These are phyloP conservation scores for Ceratobasidium sp. DNA, from an alignment of 1,284 basidiomycete species.

Conservation along the genomic window DNA sequence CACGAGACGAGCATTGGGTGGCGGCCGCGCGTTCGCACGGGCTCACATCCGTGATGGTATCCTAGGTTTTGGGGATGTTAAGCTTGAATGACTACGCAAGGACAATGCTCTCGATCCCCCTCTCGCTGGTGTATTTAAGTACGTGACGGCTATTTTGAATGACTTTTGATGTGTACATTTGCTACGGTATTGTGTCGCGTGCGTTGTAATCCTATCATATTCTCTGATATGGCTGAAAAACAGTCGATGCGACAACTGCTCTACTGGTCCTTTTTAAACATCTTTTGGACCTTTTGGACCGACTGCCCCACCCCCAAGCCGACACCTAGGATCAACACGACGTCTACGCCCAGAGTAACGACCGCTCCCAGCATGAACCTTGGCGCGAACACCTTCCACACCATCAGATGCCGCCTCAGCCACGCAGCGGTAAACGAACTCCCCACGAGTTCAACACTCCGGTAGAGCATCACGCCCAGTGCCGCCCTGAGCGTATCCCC, in stretches of 20 bases:
- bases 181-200: background rate
- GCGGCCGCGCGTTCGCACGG: slow-evolving; percentile 26
- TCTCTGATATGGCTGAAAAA: background rate
- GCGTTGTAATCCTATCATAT: slow-evolving; percentile 37
- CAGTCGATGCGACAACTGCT: background rate
- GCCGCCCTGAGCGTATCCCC: slow-evolving; percentile 55
- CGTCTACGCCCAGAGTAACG: slow-evolving; percentile 55
- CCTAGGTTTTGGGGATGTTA: background rate
- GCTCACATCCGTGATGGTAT: slow-evolving; percentile 1
- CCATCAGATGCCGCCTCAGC: slow-evolving; percentile 92
- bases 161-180: slow-evolving; percentile 32
- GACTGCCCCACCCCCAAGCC: slow-evolving; percentile 48
- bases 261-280: slow-evolving; percentile 42
- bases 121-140: slow-evolving; percentile 17
- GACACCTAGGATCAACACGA: slow-evolving; percentile 54
- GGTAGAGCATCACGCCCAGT: slow-evolving; percentile 74
- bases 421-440: slow-evolving; percentile 76
- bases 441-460: slow-evolving; percentile 69
- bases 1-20: slow-evolving; percentile 23
- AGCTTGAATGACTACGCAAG: background rate
- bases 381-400: slow-evolving; percentile 98
- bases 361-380: slow-evolving; percentile 82
- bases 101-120: slow-evolving; percentile 3
- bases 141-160: slow-evolving; percentile 15
- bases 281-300: slow-evolving; percentile 42